Evolutionary conservation across 2,329 filamentous ascomycete genomes (phyloP).

Genomic region (Bipolaris gigantea): DNA sequence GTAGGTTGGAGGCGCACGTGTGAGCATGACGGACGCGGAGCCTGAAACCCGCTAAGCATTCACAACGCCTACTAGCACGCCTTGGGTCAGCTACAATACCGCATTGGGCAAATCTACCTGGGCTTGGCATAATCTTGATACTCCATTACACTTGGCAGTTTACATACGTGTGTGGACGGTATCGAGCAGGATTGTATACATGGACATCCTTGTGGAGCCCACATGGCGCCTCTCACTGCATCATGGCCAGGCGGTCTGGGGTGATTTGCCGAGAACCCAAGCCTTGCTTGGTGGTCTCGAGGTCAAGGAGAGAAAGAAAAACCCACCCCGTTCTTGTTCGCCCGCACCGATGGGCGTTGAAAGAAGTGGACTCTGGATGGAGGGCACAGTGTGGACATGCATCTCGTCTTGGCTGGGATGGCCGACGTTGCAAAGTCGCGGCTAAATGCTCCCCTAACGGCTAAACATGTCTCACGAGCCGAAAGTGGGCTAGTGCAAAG

Average conservation of each 20-base stretch:
- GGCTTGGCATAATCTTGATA: slow-evolving; percentile 26
- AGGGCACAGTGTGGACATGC: background rate
- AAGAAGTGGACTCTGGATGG: slow-evolving; percentile 1
- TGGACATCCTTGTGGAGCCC: background rate
- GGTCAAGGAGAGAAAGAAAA: background rate
- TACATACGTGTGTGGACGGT: slow-evolving; percentile 27
- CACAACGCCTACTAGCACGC: slow-evolving; percentile 9
- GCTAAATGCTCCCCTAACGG: slow-evolving; percentile 4
- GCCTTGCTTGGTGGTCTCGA: slow-evolving; percentile 10
- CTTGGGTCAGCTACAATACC: slow-evolving; percentile 11
- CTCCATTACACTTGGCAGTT: slow-evolving; percentile 23
- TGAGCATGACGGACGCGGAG: slow-evolving; percentile 21
- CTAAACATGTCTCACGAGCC: slow-evolving; percentile 6
- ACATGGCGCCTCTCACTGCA: background rate
- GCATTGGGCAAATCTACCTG: slow-evolving; percentile 5
- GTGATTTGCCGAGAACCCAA: background rate
- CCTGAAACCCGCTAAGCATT: slow-evolving; percentile 37
- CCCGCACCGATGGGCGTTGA: background rate
- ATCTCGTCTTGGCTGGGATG: background rate
- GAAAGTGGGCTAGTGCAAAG: slow-evolving; percentile 3
- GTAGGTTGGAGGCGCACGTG: slow-evolving; percentile 15
- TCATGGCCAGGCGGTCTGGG: background rate
- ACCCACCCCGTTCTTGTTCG: background rate
- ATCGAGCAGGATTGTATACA: background rate
- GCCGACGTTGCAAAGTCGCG: slow-evolving; percentile 1